Evolutionary conservation across 441 rosid species (phyloP).

Genomic region (Mallotus japonicus): DNA sequence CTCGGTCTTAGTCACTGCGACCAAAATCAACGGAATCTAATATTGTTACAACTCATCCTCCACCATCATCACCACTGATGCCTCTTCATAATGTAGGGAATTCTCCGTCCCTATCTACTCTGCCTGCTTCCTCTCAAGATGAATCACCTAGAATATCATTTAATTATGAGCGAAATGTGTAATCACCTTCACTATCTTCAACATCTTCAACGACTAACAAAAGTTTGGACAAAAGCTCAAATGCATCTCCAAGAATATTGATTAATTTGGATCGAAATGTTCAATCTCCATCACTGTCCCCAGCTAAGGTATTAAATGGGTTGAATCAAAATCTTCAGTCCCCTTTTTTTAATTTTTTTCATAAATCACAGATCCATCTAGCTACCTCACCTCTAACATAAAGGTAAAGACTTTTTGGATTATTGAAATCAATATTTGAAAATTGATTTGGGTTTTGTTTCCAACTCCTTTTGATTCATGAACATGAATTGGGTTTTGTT

Average conservation of each 20-base stretch:
- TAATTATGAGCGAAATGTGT: conserved; percentile 28
- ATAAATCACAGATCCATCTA: background rate
- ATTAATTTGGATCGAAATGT: conserved; percentile 20
- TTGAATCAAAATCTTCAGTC: conserved; percentile 19
- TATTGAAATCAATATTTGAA: background rate
- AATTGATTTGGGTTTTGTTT: background rate
- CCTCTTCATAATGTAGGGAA: conserved; percentile 11
- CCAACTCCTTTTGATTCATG: background rate
- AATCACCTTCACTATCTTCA: conserved; percentile 34
- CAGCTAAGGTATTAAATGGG: conserved; percentile 25
- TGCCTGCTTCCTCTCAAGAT: conserved; percentile 23
- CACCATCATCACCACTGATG: conserved; percentile 9
- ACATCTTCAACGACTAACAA: conserved; percentile 43
- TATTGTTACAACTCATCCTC: background rate
- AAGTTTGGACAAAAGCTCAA: conserved; percentile 17
- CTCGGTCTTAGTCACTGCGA: conserved; percentile 57
- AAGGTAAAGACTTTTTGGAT: background rate
- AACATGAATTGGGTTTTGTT: background rate
- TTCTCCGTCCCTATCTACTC: conserved; percentile 21
- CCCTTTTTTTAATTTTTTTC: background rate
- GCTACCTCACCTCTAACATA: background rate
- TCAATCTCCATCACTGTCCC: conserved; percentile 34
- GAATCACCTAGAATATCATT: conserved; percentile 32
- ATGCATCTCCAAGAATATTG: conserved; percentile 18
- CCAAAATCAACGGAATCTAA: conserved; percentile 44